Evolutionary conservation across 345 rosid genomes (phyloP).

Genomic region (Cochlearia excelsa): DNA sequence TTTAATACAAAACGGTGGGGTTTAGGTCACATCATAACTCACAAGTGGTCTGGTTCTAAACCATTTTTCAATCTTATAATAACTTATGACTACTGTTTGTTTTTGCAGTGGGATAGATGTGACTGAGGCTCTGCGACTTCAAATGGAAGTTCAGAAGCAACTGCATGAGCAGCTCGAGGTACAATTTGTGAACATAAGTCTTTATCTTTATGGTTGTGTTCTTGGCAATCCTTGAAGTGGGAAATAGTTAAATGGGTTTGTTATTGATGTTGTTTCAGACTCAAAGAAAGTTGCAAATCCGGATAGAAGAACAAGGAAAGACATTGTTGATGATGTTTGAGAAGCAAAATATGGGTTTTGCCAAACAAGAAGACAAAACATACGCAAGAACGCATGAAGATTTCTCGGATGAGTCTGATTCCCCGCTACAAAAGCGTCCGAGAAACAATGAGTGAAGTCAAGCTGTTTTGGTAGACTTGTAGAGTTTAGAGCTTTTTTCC

Average conservation of each 20-base stretch:
- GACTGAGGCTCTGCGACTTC: background rate
- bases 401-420: slow-evolving; percentile 28
- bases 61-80: background rate
- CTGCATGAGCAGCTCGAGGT: background rate
- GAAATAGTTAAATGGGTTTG: background rate
- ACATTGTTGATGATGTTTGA: slow-evolving; percentile 61
- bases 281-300: slow-evolving; percentile 66
- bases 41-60: background rate
- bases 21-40: no score
- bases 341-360: slow-evolving; percentile 56
- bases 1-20: no score
- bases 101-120: background rate
- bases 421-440: slow-evolving; percentile 51
- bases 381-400: slow-evolving; percentile 26
- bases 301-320: slow-evolving; percentile 81
- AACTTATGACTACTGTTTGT: no score
- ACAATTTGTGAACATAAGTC: no score
- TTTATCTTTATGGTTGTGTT: background rate
- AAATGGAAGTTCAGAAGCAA: background rate
- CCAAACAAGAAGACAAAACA: slow-evolving; percentile 38
- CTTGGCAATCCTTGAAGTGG: background rate
- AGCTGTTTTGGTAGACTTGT: slow-evolving; percentile 1
- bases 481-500: slow-evolving; percentile 9
- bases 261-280: background rate
- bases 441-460: slow-evolving; percentile 44